Evolutionary conservation across 2,329 filamentous ascomycete species (phyloP), one percentile per base, ranked within the genome.

Genomic region (Exutisphaerella laricina): DNA sequence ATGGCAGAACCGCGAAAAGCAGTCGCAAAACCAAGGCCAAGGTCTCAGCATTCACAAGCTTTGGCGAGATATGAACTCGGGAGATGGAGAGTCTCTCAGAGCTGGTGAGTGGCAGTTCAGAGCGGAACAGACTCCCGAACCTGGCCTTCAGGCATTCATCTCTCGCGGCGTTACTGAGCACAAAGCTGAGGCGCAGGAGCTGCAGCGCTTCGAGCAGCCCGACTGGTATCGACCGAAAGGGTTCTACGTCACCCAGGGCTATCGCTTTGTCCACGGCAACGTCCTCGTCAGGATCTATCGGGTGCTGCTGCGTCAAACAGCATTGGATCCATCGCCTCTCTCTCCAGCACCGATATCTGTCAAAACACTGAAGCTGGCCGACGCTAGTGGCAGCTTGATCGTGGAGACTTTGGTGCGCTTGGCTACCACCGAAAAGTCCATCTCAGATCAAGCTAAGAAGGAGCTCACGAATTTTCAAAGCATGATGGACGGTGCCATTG

Each of bases 391-490:
- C 16, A 69, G 69, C 31, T 81, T 79, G 54, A 60, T 81, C 18
- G 61, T 82, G 14, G 76, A 81, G 52, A 74, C 76, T 3, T 72
- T 70, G 3, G 70, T 82, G 28, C 72, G 73, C 5, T 69, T 81
- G 3, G 33, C 33, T n/a, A 35, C 33, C 7, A 9, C 8, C 18
- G 33, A 35, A 4, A 35, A 35, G n/a, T 6, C 17, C 17, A 35
- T 21, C 20, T 12, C 78, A 53, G 74, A 74, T 39, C 63, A 64
- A 20, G 79, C 73, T 1, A 72, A 73, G 18, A 66, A 71, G 45
- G 76, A 81, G 56, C 57, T 83, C 30, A 65, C 75, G 51, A 65
- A 60, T 1, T 69, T 82, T 50, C 75, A 74, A 53, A 70, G 74
- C 42, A 66, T 70, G 44, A 67, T 82, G 61, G 77, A 73, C 53